These are phyloP conservation scores for Diplodia corticola DNA, from an alignment of 2,329 filamentous ascomycete species.

Conservation along the genomic window DNA sequence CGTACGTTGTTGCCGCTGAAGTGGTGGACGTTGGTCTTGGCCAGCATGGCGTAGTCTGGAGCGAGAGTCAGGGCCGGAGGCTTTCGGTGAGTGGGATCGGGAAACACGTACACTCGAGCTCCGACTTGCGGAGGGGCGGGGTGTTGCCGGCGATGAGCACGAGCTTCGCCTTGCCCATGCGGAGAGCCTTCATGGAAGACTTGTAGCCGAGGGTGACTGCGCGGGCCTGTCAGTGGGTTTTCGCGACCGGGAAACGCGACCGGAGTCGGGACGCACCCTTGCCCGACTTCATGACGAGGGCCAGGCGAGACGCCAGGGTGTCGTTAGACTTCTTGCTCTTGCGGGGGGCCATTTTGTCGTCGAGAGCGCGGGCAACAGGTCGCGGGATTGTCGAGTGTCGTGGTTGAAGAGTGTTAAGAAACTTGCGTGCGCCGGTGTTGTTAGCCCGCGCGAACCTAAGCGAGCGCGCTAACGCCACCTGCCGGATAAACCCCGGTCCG, in stretches of 20 bases:
- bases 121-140: slow-evolving; percentile 94
- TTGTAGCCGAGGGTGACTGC: slow-evolving; percentile 86
- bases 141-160: slow-evolving; percentile 96
- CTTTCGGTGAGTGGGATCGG: not conserved
- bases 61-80: not conserved
- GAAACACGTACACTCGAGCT: slow-evolving; percentile 69
- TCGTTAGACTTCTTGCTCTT: not conserved
- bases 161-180: slow-evolving; percentile 96
- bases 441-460: not conserved
- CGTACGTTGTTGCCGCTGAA: slow-evolving; percentile 99
- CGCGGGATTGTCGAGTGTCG: not conserved
- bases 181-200: slow-evolving; percentile 80
- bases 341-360: not conserved
- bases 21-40: slow-evolving; percentile 95
- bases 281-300: not conserved
- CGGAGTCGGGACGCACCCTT: not conserved
- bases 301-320: slow-evolving; percentile 1
- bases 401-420: not conserved
- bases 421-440: not conserved
- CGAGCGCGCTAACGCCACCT: too few species aligned
- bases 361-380: not conserved
- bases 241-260: not conserved
- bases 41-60: slow-evolving; percentile 40
- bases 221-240: not conserved
- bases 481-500: too few species aligned